Evolutionary conservation across 306 rosid species (phyloP).

Genomic region (Pyrus communis): DNA sequence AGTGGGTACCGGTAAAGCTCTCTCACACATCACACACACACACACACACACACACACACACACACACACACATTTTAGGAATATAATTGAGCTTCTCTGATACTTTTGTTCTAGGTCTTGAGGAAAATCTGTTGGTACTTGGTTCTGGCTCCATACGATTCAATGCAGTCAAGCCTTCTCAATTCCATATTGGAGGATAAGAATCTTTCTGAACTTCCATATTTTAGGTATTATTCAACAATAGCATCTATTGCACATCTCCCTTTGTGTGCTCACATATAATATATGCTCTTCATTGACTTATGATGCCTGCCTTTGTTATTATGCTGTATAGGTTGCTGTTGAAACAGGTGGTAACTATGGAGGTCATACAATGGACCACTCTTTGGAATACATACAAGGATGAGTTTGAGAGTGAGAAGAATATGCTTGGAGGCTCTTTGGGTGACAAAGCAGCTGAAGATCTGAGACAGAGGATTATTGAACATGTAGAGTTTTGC

Average conservation of each 20-base stretch:
- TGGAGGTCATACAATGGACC: conserved; percentile 94
- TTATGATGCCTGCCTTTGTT: conserved; percentile 4
- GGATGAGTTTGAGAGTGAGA: conserved; percentile 72
- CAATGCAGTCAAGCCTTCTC: conserved; percentile 94
- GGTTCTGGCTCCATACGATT: conserved; percentile 73
- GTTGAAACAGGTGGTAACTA: conserved; percentile 77
- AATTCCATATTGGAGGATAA: conserved; percentile 85
- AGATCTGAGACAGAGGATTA: conserved; percentile 77
- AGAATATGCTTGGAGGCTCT: conserved; percentile 61
- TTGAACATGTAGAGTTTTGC: conserved; percentile 61
- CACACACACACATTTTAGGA: no score
- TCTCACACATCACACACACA: no score
- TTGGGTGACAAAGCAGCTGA: conserved; percentile 80
- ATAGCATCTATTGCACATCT: neutral
- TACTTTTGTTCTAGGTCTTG: conserved; percentile 40
- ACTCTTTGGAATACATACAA: conserved; percentile 68
- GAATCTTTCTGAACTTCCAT: conserved; percentile 71
- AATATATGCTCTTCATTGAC: conserved; percentile 10
- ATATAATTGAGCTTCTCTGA: conserved; percentile 8
- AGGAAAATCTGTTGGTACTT: conserved; percentile 90
- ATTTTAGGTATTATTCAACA: conserved; percentile 43
- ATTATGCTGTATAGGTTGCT: conserved; percentile 42
- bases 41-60: no score
- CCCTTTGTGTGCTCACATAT: neutral
- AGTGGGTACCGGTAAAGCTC: conserved; percentile 55